Conservation (phyloP, 2,329 filamentous ascomycete species). For the Cordyceps javanica region DNA sequence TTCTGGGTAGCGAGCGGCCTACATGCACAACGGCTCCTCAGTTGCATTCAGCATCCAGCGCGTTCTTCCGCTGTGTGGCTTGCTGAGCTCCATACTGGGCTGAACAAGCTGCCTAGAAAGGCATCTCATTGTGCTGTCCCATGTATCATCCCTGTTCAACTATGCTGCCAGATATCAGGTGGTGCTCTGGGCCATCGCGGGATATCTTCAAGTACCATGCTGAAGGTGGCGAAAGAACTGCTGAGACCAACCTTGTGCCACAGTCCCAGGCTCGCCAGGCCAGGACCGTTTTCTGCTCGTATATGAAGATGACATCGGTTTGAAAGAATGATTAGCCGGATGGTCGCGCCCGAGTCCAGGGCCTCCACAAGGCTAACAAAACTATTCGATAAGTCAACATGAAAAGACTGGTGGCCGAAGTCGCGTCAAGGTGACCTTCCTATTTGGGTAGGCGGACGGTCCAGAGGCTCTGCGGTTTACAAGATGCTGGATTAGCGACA, state of each 20-base stretch:
- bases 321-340: background rate
- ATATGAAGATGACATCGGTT: background rate
- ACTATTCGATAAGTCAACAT: background rate
- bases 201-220: background rate
- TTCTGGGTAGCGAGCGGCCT: background rate
- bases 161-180: background rate
- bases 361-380: background rate
- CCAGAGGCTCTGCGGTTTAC: background rate
- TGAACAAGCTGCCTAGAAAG: background rate
- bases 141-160: background rate
- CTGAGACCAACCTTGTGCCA: background rate
- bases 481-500: background rate
- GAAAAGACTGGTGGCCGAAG: background rate
- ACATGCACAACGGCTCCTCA: background rate
- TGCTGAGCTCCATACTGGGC: background rate
- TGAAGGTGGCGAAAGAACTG: background rate
- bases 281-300: background rate
- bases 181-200: background rate
- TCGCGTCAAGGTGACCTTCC: background rate
- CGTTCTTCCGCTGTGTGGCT: background rate
- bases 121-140: background rate
- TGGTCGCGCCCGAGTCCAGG: background rate
- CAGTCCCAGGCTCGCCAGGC: background rate
- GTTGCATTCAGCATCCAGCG: background rate
- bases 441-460: background rate